Base-by-base conservation (phyloP, 1,139 yeast species). In the Taiozyma onychis region DNA sequence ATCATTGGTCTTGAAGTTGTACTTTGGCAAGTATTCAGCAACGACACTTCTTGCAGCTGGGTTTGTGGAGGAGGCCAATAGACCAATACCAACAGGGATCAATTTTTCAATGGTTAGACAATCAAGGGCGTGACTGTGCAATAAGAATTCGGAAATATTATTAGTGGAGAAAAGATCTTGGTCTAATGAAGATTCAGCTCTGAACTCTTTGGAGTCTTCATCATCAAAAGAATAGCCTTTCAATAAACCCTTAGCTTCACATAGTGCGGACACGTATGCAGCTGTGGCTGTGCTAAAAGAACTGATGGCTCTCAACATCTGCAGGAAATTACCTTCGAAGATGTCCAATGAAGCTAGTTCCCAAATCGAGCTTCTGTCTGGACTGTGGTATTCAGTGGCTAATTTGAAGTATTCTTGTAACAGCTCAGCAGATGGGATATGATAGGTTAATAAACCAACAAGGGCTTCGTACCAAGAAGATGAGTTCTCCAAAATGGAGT, bases 381-480 rank as follows among this genome's bases (percentile, higher is more conserved):
- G 64, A 4, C 73, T 69, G 46, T 67, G 65, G 26, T 68, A 67
- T 28, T 66, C 62, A 4, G 64, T 53, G 1, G 72, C 67, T 6
- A 62, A 39, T 28, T 60, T 54, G 51, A 71, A 66, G 56, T 78
- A 80, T 52, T 79, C 82, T 16, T 57, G 56, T 3, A 78, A 54
- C 28, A 78, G 63, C 27, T 73, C 69, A 16, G 64, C 53, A 2
- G 80, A 72, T 39, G 86, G 85, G 42, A 88, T 80, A 61, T 81
- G 83, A 63, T 74, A 89, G 48, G 82, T 71, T 28, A 82, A 70
- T 43, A 85, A 74, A 1, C 88, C 85, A 45, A 80, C 73, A 45
- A 81, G 74, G 21, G 83, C 74, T 61, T 88, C 96, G 64, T 82
- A 86, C 96, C 96, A 88, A 1, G 78, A 69, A 7, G 71, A 69